These are phyloP conservation scores for Bodo saltans DNA, from an alignment of 78 protist species.

Conservation along the genomic window DNA sequence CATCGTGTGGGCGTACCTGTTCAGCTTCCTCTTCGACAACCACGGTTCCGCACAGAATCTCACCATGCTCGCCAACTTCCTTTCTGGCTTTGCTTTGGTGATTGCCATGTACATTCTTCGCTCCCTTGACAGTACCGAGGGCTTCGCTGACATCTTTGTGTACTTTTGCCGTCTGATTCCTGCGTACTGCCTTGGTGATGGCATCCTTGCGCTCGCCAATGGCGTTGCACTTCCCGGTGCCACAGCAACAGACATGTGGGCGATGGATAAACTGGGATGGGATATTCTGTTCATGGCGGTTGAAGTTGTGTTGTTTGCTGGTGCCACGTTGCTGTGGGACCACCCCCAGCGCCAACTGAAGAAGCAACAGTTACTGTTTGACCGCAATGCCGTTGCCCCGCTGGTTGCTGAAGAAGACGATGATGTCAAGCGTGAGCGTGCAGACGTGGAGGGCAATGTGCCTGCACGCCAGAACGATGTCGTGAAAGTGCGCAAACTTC, in stretches of 20 bases:
- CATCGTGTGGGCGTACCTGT: neutral
- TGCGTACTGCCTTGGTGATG: conserved; percentile 13
- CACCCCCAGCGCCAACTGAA: neutral
- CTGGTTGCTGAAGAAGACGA: neutral
- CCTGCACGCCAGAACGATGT: neutral
- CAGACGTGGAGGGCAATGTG: neutral
- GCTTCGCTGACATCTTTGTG: neutral
- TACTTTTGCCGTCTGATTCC: neutral
- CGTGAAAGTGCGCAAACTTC: neutral
- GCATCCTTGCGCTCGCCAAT: neutral
- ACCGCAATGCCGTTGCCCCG: neutral
- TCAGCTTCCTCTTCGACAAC: conserved; percentile 20
- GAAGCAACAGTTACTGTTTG: no score
- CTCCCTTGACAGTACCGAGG: neutral
- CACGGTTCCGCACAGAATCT: neutral
- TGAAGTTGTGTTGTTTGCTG: neutral
- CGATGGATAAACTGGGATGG: neutral
- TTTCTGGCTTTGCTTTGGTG: neutral
- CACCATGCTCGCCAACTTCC: neutral
- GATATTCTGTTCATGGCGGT: neutral
- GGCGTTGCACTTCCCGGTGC: neutral
- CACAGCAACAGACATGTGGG: neutral
- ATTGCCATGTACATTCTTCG: neutral
- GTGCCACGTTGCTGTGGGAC: neutral
- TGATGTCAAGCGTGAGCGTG: neutral